Evolutionary conservation across 352 stramenopile species (phyloP).

Genomic region (Phytopythium sindhum): DNA sequence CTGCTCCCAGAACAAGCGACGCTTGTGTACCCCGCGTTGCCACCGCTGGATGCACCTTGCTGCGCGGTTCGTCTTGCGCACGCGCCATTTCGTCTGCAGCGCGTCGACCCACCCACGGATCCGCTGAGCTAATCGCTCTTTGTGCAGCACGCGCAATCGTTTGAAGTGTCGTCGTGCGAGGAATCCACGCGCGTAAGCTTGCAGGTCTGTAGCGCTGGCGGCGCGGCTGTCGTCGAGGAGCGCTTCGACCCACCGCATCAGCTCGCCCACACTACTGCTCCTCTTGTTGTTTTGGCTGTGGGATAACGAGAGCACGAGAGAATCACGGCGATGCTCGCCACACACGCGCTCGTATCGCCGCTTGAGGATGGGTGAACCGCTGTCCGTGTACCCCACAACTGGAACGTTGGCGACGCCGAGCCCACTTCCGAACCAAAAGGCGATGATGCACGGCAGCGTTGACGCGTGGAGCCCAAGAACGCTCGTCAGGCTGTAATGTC

Average conservation of each 20-base stretch:
- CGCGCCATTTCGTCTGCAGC: constrained; percentile 17
- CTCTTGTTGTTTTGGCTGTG: not conserved
- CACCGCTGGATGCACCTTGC: constrained; percentile 26
- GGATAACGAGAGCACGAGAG: not conserved
- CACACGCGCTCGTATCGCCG: constrained; percentile 15
- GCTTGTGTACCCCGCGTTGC: constrained; percentile 9
- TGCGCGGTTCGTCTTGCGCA: constrained; percentile 11
- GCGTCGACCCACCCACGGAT: constrained; percentile 26
- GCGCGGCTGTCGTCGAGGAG: constrained; percentile 9
- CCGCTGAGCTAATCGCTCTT: constrained; percentile 9
- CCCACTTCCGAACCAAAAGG: constrained; percentile 32
- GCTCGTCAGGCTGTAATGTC: constrained; percentile 28
- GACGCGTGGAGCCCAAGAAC: constrained; percentile 20
- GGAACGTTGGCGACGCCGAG: not conserved
- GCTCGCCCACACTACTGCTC: not conserved
- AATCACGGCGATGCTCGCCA: not conserved
- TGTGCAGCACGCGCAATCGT: constrained; percentile 14
- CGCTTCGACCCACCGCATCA: constrained; percentile 20
- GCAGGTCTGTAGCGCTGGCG: constrained; percentile 15
- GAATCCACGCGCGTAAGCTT: constrained; percentile 12
- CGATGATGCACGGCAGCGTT: constrained; percentile 28
- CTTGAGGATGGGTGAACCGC: not conserved
- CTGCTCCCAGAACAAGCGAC: constrained; percentile 19
- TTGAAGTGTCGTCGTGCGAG: constrained; percentile 15
- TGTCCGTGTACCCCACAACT: not conserved